These are phyloP conservation scores for Fusarium tjaetaba DNA, from an alignment of 2,329 filamentous ascomycete genomes.

Conservation along the genomic window DNA sequence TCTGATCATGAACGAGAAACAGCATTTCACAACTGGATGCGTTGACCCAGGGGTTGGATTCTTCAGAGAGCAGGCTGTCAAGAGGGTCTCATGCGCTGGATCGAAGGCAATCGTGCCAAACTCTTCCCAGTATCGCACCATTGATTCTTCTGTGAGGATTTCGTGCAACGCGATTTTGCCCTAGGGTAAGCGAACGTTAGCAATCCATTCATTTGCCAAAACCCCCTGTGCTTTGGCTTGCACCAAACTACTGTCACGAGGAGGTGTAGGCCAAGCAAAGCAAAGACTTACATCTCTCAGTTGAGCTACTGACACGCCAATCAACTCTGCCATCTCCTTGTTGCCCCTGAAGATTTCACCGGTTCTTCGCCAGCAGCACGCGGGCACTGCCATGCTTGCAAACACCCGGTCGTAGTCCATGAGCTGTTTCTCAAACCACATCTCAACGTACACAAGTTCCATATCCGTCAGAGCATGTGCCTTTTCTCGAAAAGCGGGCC, in stretches of 20 bases:
- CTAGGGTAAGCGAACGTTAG: conserved; percentile 57
- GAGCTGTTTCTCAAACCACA: conserved; percentile 97
- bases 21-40: conserved; percentile 84
- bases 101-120: conserved; percentile 99
- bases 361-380: conserved; percentile 95
- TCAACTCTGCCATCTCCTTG: conserved; percentile 97
- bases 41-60: conserved; percentile 76
- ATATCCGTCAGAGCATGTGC: conserved; percentile 93
- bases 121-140: conserved; percentile 99
- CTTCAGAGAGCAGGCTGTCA: conserved; percentile 93
- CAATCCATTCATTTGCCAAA: conserved; percentile 2
- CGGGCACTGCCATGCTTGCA: conserved; percentile 97
- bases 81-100: conserved; percentile 88
- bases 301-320: conserved; percentile 90
- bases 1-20: conserved; percentile 96
- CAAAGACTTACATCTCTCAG: conserved; percentile 80
- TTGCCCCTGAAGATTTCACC: conserved; percentile 98
- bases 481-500: conserved; percentile 95
- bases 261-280: conserved; percentile 14
- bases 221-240: neutral
- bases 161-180: conserved; percentile 95
- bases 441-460: conserved; percentile 93
- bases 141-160: conserved; percentile 92
- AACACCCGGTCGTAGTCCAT: conserved; percentile 99
- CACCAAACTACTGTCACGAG: conserved; percentile 6